A percentile compares a stretch with the other conserved stretches of the same genome.
phyloP scores from a whole-genome alignment of 495 filamentous ascomycete species.

The Bathelium albidoporum region DNA sequence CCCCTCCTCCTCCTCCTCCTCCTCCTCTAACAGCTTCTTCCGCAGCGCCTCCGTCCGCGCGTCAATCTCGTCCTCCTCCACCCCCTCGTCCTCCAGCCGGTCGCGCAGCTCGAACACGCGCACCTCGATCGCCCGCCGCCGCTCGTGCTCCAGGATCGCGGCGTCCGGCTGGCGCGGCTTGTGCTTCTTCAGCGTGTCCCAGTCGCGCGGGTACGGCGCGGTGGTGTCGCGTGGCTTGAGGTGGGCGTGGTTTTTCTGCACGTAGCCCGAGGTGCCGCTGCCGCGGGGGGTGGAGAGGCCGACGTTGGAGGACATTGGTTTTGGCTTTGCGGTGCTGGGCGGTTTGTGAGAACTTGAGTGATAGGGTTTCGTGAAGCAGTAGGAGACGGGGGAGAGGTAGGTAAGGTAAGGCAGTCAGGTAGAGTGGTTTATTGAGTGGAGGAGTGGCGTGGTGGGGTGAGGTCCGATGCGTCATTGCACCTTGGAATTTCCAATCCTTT shows the following conservation, averaged over 20 bases:
- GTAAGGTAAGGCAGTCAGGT: neutral
- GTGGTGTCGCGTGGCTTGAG: constrained; percentile 59
- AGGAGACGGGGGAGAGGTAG: too few relatives aligned
- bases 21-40: constrained; percentile 54
- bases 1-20: constrained; percentile 47
- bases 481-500: neutral
- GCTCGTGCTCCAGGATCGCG: constrained; percentile 88
- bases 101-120: constrained; percentile 87
- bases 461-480: neutral
- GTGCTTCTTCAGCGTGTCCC: constrained; percentile 51
- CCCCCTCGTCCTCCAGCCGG: constrained; percentile 75
- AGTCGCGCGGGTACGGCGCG: constrained; percentile 52
- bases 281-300: constrained; percentile 92
- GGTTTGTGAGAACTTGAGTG: too few relatives aligned
- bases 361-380: too few relatives aligned
- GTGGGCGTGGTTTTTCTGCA: constrained; percentile 88
- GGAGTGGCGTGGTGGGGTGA: neutral
- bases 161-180: constrained; percentile 76
- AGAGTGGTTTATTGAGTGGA: neutral
- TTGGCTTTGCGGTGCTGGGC: too few relatives aligned
- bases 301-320: constrained; percentile 96
- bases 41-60: constrained; percentile 51
- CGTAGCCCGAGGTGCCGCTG: constrained; percentile 91
- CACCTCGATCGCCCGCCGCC: constrained; percentile 77
- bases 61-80: constrained; percentile 75